Evolutionary conservation across 805 yeast species (phyloP).

Genomic region (Jamesozyma piceae): DNA sequence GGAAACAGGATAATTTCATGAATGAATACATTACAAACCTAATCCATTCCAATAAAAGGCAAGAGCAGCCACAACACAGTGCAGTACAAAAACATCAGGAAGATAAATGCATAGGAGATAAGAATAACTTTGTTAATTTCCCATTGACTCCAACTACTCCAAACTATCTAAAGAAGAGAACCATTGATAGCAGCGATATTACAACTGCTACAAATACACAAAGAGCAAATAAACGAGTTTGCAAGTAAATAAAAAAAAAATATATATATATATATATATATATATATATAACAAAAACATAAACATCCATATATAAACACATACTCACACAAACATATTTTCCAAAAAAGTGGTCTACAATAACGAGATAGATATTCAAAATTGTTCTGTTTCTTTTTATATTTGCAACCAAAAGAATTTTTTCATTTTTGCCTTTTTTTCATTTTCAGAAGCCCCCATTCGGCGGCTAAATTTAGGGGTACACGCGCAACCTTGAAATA

Average conservation of each 20-base stretch:
- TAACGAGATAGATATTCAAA: no score
- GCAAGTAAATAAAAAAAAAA: neutral
- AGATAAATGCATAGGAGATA: neutral
- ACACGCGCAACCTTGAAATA: no score
- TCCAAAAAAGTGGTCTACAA: no score
- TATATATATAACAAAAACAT: no score
- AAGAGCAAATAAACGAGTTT: slow-evolving; percentile 1
- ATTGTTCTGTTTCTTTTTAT: no score
- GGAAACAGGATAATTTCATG: slow-evolving; percentile 1
- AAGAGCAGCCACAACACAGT: neutral
- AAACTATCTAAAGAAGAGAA: slow-evolving; percentile 8
- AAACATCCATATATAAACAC: no score
- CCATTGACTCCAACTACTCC: slow-evolving; percentile 23
- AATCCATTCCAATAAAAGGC: neutral
- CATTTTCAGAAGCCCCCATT: no score
- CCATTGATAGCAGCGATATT: neutral
- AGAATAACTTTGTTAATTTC: neutral
- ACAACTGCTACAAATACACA: neutral
- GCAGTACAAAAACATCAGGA: neutral
- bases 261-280: neutral
- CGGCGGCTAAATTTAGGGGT: slow-evolving; percentile 3
- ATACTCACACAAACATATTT: no score
- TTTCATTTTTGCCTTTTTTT: neutral
- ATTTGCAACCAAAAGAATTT: neutral
- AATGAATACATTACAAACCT: slow-evolving; percentile 1